Percentiles rank a stretch among this genome's conserved stretches.
phyloP scores from a whole-genome alignment of 1,284 basidiomycete species.

The Ustilago tritici region DNA sequence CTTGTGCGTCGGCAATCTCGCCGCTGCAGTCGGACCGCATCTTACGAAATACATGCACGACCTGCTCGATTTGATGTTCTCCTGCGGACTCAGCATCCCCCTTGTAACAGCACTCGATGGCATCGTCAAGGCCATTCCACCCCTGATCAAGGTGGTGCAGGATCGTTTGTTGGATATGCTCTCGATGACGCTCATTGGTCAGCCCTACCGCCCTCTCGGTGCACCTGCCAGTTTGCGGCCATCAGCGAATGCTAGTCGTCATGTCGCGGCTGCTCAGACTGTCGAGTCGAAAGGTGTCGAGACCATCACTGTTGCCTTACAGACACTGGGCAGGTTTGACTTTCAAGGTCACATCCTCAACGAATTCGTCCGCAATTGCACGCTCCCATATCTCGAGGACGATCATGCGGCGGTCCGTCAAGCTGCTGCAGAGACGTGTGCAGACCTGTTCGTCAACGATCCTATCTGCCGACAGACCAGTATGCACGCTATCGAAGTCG shows the following conservation, averaged over 20 bases:
- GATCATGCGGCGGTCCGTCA: slow-evolving; percentile 89
- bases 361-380: slow-evolving; percentile 93
- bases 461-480: slow-evolving; percentile 97
- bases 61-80: slow-evolving; percentile 95
- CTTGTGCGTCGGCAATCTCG: slow-evolving; percentile 96
- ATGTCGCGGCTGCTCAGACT: slow-evolving; percentile 49
- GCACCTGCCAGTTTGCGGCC: slow-evolving; percentile 47
- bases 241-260: slow-evolving; percentile 44
- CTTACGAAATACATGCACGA: slow-evolving; percentile 95
- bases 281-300: slow-evolving; percentile 76
- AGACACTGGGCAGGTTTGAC: slow-evolving; percentile 91
- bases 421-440: slow-evolving; percentile 92
- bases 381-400: slow-evolving; percentile 92
- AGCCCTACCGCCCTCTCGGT: slow-evolving; percentile 66
- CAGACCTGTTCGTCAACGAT: slow-evolving; percentile 87
- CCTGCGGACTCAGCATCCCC: slow-evolving; percentile 90
- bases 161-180: slow-evolving; percentile 73
- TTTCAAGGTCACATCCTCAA: slow-evolving; percentile 89
- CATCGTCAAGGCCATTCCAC: slow-evolving; percentile 89
- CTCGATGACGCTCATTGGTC: slow-evolving; percentile 62
- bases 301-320: slow-evolving; percentile 84
- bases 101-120: slow-evolving; percentile 86
- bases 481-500: slow-evolving; percentile 95
- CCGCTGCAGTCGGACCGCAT: slow-evolving; percentile 93
- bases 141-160: slow-evolving; percentile 91